Evolutionary conservation across 768 basidiomycete species (phyloP), one percentile per base, ranked within the genome.

Genomic region (Boletellus emodensis): DNA sequence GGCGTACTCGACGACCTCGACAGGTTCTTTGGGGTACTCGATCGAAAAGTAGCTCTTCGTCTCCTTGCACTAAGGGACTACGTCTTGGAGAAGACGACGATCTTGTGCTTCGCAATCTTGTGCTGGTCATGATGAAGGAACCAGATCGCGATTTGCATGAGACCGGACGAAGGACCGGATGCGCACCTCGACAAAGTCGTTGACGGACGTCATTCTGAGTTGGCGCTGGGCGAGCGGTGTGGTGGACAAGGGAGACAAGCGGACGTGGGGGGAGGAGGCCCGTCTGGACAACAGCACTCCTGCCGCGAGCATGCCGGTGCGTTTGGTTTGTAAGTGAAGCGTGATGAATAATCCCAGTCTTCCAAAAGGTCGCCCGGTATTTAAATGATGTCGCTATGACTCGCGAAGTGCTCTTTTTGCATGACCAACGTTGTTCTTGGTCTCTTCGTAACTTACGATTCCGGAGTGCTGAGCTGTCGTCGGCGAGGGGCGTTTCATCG

Each of bases 21-120:
- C 57, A 24, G 62, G 48, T 22, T 73, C 71, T 3, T 70, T 56
- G 2, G 74, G 69, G 55, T 69, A 81, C 3, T 77, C 53, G 0
- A 32, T 41, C 6, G 50, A 49, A 51, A 85, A 76, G 20, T 82
- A 67, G 0, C 43, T 33, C 61, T 85, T 85, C 22, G 81, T 75
- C 4, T 53, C 59, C 42, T 49, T 67, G 71, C 80, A 81, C 61
- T 71, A 81, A 6, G 77, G 76, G 63, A 86, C 35, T 58, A 74
- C 6, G 71, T 63, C 69, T 85, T 87, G 35, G 83, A 82, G 61
- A 85, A 85, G 40, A 84, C 75, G 39, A 72, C 70, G 39, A 84
- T 71, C 54, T 75, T 77, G 73, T 82, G 72, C 14, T 71, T 63
- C 4, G 61, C 51, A 53, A 86, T 81, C 22, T 73, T 64, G 36